These are phyloP conservation scores for Geum urbanum DNA, from an alignment of 306 rosid genomes.

Conservation along the genomic window DNA sequence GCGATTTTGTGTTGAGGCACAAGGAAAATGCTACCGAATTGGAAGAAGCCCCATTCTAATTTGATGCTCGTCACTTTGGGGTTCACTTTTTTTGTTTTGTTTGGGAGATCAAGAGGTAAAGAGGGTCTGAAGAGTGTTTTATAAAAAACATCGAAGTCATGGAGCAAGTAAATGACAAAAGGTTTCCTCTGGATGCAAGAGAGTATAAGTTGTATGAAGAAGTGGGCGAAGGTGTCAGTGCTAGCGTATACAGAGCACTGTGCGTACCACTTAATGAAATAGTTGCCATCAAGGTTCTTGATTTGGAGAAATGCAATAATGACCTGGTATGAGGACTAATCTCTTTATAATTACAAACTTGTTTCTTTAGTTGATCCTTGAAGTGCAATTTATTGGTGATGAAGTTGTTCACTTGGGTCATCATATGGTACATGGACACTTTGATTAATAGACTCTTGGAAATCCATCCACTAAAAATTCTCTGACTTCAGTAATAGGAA, in stretches of 20 bases:
- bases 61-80: constrained; percentile 31
- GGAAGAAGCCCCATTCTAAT: constrained; percentile 34
- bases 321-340: constrained; percentile 66
- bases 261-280: constrained; percentile 79
- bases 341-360: constrained; percentile 7
- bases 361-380: neutral
- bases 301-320: constrained; percentile 85
- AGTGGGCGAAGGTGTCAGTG: constrained; percentile 98
- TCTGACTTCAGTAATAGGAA: constrained; percentile 1
- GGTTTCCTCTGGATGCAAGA: constrained; percentile 67
- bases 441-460: neutral
- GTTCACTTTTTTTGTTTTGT: constrained; percentile 21
- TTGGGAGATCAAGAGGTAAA: constrained; percentile 28
- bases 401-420: neutral
- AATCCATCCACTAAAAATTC: neutral
- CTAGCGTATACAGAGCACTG: constrained; percentile 84
- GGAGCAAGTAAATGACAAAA: constrained; percentile 56
- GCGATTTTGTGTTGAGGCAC: constrained; percentile 31
- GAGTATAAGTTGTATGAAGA: constrained; percentile 92
- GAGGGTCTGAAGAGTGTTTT: constrained; percentile 34
- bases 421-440: neutral
- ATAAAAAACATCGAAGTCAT: constrained; percentile 44
- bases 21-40: constrained; percentile 40
- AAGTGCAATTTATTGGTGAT: constrained; percentile 3
- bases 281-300: constrained; percentile 97